Evolutionary conservation across 2,329 filamentous ascomycete species (phyloP), one percentile per base, ranked within the genome.

Genomic region (Xylariaceae sp.): DNA sequence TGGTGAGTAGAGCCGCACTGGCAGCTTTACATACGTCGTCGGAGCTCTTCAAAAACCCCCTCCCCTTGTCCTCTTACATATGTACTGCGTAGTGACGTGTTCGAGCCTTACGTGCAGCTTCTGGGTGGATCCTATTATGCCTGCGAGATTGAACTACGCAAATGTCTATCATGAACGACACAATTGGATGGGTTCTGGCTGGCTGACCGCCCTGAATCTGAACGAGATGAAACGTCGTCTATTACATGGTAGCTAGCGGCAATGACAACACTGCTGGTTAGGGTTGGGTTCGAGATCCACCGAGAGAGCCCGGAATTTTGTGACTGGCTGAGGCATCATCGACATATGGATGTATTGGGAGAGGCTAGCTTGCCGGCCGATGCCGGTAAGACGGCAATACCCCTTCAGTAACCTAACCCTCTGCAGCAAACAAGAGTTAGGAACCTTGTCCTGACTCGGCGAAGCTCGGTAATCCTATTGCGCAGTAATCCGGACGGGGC

Each of bases 21-120:
- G 32, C 32, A 37, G 32, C 32, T 26, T 26, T 37, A 14, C 32
- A 3, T 37, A 37, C 3, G 9, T 16, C 3, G 6, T 37, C 32
- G 23, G 47, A 50, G 32, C 49, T 55, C 44, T 50, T n/a, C n/a
- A n/a, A n/a, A n/a, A n/a, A n/a, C 50, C 40, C 40, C 47, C 42
- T 57, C 52, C 49, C 52, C 32, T 53, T 12, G 32, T 37, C 43
- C 26, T 37, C 26, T 49, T n/a, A n/a, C n/a, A n/a, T n/a, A n/a
- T n/a, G n/a, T n/a, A n/a, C n/a, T n/a, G n/a, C n/a, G n/a, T n/a
- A 42, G 57, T 62, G 57, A 62, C 57, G 60, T 62, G 60, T 51
- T 50, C 50, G 44, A 46, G 42, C n/a, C 41, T 54, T 56, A 29
- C 18, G 18, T 52, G 23, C 40, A 49, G 49, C 32, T 37, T 16